Evolutionary conservation across 352 stramenopile genomes (phyloP).

Genomic region (Saprolegnia diclina): DNA sequence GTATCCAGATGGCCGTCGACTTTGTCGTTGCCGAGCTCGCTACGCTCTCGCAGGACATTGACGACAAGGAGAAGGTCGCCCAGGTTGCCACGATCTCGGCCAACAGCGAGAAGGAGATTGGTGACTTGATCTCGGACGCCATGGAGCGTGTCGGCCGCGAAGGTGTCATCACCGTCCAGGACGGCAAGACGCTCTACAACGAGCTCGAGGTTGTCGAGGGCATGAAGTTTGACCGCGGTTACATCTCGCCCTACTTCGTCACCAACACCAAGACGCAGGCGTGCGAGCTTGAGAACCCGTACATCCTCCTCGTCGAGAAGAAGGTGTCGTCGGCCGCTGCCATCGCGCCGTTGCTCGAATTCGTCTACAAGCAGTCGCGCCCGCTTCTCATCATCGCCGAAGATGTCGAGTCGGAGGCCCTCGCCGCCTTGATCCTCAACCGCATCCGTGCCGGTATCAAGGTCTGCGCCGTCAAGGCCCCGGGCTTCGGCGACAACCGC

Average conservation of each 20-base stretch:
- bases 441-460: conserved; percentile 99
- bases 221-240: conserved; percentile 99
- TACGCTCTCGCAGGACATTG: conserved; percentile 96
- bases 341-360: conserved; percentile 97
- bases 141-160: conserved; percentile 99
- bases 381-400: conserved; percentile 99
- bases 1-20: conserved; percentile 97
- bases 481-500: conserved; percentile 99
- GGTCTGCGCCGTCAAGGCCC: conserved; percentile 99
- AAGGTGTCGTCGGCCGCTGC: conserved; percentile 96
- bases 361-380: conserved; percentile 94
- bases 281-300: conserved; percentile 98
- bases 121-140: conserved; percentile 96
- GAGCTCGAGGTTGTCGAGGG: conserved; percentile 99
- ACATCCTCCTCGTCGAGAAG: conserved; percentile 99
- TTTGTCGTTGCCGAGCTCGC: conserved; percentile 92
- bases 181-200: conserved; percentile 99
- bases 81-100: conserved; percentile 99
- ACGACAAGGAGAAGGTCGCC: conserved; percentile 98
- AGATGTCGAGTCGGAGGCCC: conserved; percentile 98
- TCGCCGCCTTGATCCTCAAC: conserved; percentile 99
- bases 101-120: conserved; percentile 98
- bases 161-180: conserved; percentile 97
- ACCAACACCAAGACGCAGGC: conserved; percentile 99
- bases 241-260: conserved; percentile 99